Evolutionary conservation across 371 early-diverging fungal species (phyloP).

Genomic region (Gilbertella persicaria): DNA sequence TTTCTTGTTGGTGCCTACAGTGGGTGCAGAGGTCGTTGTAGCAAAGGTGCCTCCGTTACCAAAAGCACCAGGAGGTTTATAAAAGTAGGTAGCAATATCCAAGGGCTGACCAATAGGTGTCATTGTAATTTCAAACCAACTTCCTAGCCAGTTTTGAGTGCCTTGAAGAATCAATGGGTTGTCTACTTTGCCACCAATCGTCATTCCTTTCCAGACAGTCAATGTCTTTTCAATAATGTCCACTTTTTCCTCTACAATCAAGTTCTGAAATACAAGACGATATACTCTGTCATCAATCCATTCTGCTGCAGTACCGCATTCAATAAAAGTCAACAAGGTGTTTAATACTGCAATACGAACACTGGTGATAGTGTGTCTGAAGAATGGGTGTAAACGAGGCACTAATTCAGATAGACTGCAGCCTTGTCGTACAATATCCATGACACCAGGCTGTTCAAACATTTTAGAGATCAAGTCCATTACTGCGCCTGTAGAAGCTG

Average conservation of each 20-base stretch:
- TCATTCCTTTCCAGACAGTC: conserved; percentile 71
- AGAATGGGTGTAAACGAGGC: conserved; percentile 89
- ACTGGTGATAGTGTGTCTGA: conserved; percentile 88
- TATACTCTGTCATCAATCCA: conserved; percentile 83
- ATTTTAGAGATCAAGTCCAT: conserved; percentile 92
- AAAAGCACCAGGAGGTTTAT: conserved; percentile 57
- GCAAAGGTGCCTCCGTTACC: conserved; percentile 36
- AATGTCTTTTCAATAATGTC: conserved; percentile 70
- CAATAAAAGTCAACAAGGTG: conserved; percentile 77
- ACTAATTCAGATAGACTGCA: conserved; percentile 68
- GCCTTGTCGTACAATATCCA: conserved; percentile 55
- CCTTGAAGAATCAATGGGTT: conserved; percentile 35
- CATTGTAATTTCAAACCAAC: conserved; percentile 59
- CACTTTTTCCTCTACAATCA: conserved; percentile 83
- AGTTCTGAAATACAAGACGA: conserved; percentile 85
- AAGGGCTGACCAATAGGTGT: conserved; percentile 84
- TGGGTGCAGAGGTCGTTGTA: conserved; percentile 11
- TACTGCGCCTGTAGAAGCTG: conserved; percentile 89
- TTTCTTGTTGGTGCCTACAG: conserved; percentile 13
- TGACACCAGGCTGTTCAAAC: conserved; percentile 64
- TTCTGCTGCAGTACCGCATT: conserved; percentile 59
- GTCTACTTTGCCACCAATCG: conserved; percentile 39
- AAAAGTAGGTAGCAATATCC: conserved; percentile 63
- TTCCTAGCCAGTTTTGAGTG: conserved; percentile 51
- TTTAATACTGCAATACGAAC: conserved; percentile 88